Conservation (phyloP, 176 grass and related monocot species). For the Thinopyrum elongatum region DNA sequence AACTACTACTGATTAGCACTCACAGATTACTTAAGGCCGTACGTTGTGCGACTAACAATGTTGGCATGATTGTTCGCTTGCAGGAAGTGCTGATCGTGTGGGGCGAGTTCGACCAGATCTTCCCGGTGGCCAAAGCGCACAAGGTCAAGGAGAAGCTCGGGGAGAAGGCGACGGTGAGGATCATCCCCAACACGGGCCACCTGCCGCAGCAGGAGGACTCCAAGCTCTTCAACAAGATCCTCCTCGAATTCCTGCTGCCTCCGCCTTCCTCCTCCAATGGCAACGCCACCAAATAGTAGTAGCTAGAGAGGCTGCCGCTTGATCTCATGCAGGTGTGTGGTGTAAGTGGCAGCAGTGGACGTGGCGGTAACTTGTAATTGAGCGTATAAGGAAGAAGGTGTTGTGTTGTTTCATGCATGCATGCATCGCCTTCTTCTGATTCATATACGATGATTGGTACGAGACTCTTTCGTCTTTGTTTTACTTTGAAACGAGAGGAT, state of each 20-base stretch:
- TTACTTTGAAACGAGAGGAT: no score
- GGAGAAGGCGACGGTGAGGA: constrained; percentile 59
- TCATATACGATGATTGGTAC: no score
- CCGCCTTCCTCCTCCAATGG: not conserved
- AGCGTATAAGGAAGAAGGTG: no score
- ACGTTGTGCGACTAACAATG: not conserved
- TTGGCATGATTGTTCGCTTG: not conserved
- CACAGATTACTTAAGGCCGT: no score
- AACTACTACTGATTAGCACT: not conserved
- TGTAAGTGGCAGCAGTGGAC: no score
- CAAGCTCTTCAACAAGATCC: constrained; percentile 51
- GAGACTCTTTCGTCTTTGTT: no score
- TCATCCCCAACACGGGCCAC: constrained; percentile 67
- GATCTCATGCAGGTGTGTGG: no score
- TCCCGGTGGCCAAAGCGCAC: constrained; percentile 58
- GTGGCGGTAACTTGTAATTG: no score
- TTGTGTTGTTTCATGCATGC: no score
- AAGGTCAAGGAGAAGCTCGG: constrained; percentile 70
- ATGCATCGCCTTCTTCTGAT: no score
- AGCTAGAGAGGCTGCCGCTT: no score
- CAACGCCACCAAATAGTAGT: not conserved
- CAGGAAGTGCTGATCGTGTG: constrained; percentile 81
- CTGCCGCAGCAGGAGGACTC: constrained; percentile 65
- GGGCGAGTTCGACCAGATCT: constrained; percentile 89
- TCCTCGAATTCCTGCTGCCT: constrained; percentile 51